Conservation (phyloP, 768 basidiomycete species). For the Kwoniella shandongensis region DNA sequence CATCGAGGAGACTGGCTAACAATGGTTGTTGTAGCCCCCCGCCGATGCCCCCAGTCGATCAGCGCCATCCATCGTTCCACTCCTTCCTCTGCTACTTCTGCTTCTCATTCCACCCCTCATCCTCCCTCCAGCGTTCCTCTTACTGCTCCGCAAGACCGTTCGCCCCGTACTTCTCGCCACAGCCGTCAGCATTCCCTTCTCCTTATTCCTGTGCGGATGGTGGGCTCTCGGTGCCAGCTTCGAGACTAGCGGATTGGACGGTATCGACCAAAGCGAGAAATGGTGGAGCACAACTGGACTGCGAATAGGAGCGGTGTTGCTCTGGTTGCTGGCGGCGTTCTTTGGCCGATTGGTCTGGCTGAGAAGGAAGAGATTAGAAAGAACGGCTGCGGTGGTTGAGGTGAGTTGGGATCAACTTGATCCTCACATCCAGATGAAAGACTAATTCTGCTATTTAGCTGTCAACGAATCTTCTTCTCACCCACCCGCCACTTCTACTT, state of each 20-base stretch:
- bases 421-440: no score
- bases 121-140: constrained; percentile 46
- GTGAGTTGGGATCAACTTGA: constrained; percentile 26
- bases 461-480: constrained; percentile 49
- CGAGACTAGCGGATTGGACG: constrained; percentile 36
- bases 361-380: constrained; percentile 65
- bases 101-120: constrained; percentile 42
- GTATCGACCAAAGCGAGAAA: constrained; percentile 31
- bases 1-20: constrained; percentile 7
- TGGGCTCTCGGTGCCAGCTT: constrained; percentile 51
- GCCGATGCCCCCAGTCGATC: constrained; percentile 26
- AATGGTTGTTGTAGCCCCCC: constrained; percentile 18
- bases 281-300: constrained; percentile 59
- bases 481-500: constrained; percentile 51
- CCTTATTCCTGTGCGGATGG: constrained; percentile 48
- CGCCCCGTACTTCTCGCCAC: constrained; percentile 71
- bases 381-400: constrained; percentile 55
- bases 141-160: constrained; percentile 73
- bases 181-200: constrained; percentile 48
- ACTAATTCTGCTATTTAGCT: constrained; percentile 26
- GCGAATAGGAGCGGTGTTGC: constrained; percentile 73
- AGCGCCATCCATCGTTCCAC: constrained; percentile 47
- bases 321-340: constrained; percentile 67
- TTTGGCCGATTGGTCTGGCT: constrained; percentile 62
- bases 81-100: constrained; percentile 44